A percentile compares a stretch with the other conserved stretches of the same genome.
Conservation (phyloP, 1,284 basidiomycete species). For the Ceratobasidium sp. region DNA sequence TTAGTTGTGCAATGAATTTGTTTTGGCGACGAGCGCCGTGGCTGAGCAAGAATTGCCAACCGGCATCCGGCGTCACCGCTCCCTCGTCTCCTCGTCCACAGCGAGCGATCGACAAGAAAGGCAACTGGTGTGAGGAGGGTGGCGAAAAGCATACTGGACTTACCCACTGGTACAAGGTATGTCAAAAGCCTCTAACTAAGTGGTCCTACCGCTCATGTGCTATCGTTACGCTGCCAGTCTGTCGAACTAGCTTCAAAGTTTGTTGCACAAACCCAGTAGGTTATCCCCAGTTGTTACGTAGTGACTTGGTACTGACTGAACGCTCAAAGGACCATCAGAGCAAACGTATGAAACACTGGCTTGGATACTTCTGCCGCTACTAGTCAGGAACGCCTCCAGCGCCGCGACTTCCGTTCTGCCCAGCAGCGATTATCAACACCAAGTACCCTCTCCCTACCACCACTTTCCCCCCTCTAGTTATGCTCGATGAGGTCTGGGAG, state of each 20-base stretch:
- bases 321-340: neutral
- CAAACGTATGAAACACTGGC: conserved; percentile 12
- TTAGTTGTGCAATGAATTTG: neutral
- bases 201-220: neutral
- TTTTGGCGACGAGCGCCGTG: conserved; percentile 12
- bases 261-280: conserved; percentile 19
- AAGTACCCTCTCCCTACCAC: conserved; percentile 10
- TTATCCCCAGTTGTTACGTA: neutral
- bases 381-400: conserved; percentile 36
- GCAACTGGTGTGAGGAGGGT: neutral
- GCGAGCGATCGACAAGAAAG: conserved; percentile 4
- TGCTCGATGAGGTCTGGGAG: conserved; percentile 44
- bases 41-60: conserved; percentile 20
- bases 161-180: conserved; percentile 11
- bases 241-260: conserved; percentile 11
- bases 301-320: neutral
- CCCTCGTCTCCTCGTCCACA: conserved; percentile 9
- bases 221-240: neutral
- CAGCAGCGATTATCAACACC: conserved; percentile 19
- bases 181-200: neutral
- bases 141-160: neutral
- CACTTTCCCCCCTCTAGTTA: neutral
- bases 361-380: neutral
- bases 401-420: conserved; percentile 3
- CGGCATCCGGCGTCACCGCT: conserved; percentile 23